Conservation (phyloP, 129 eudicot genomes). For the Pittosporum tobira region DNA sequence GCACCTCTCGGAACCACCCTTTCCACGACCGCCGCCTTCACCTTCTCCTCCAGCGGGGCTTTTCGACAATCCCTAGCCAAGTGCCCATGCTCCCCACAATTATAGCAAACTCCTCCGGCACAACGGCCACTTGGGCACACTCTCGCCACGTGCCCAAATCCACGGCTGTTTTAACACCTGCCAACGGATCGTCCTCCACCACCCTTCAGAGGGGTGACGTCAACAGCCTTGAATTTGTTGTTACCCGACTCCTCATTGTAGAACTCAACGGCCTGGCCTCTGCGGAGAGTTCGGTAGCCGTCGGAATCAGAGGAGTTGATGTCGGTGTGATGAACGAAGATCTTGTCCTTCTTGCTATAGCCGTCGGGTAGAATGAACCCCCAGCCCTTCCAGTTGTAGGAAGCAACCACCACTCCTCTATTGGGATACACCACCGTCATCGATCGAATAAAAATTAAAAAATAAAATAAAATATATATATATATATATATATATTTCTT, state of each 20-base stretch:
- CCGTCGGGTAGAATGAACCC: conserved; percentile 76
- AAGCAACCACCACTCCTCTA: conserved; percentile 53
- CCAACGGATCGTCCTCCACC: too few species aligned
- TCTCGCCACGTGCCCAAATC: too few species aligned
- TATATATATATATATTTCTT: too few species aligned
- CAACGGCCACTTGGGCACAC: too few species aligned
- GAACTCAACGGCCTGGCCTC: conserved; percentile 65
- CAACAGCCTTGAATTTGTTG: conserved; percentile 36
- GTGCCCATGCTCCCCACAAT: conserved; percentile 49
- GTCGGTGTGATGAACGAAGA: conserved; percentile 78
- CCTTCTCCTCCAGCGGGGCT: too few species aligned
- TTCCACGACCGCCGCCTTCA: too few species aligned
- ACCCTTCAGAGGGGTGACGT: too few species aligned
- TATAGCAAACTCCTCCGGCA: too few species aligned
- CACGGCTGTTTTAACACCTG: too few species aligned
- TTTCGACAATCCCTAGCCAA: conserved; percentile 44
- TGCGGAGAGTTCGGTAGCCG: conserved; percentile 47
- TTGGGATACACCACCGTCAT: conserved; percentile 66
- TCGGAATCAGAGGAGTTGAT: conserved; percentile 65
- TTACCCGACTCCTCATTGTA: conserved; percentile 24
- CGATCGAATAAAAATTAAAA: too few species aligned
- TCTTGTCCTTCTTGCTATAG: conserved; percentile 63
- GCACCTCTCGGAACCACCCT: not conserved
- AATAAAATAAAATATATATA: too few species aligned
- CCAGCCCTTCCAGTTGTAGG: conserved; percentile 33